Evolutionary conservation across 2,329 filamentous ascomycete genomes (phyloP).

Genomic region (Aureobasidium sp.): DNA sequence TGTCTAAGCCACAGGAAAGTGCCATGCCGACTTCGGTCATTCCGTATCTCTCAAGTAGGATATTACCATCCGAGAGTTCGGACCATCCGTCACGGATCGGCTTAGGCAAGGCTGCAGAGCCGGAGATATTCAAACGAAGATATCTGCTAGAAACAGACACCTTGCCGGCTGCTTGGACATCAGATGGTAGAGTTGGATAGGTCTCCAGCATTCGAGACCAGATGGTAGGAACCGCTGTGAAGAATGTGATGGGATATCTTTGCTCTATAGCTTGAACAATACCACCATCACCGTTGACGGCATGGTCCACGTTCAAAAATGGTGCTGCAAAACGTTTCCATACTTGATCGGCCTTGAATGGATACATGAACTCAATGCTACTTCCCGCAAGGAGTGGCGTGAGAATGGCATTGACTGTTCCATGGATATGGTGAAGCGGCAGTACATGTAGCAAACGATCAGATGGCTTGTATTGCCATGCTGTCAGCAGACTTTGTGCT

Average conservation of each 20-base stretch:
- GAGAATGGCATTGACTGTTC: too few species aligned
- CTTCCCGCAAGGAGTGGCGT: too few species aligned
- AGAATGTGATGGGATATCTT: slow-evolving; percentile 68
- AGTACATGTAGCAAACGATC: slow-evolving; percentile 54
- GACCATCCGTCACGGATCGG: slow-evolving; percentile 79
- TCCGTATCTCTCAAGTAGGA: slow-evolving; percentile 89
- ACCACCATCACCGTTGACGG: too few species aligned
- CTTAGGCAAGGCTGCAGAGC: slow-evolving; percentile 86
- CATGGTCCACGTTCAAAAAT: slow-evolving; percentile 49
- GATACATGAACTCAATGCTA: slow-evolving; percentile 52
- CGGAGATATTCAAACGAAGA: slow-evolving; percentile 85
- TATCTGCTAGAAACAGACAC: slow-evolving; percentile 64
- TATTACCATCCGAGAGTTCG: slow-evolving; percentile 51
- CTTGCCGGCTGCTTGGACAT: slow-evolving; percentile 58
- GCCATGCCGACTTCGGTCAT: slow-evolving; percentile 99
- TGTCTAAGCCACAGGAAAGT: slow-evolving; percentile 76
- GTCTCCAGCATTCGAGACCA: slow-evolving; percentile 77
- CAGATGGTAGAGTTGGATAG: slow-evolving; percentile 52
- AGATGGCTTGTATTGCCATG: slow-evolving; percentile 73
- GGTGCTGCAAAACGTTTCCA: slow-evolving; percentile 81
- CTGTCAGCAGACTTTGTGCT: slow-evolving; percentile 66
- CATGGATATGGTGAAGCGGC: too few species aligned
- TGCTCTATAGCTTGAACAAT: too few species aligned
- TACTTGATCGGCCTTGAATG: slow-evolving; percentile 78
- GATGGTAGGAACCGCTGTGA: slow-evolving; percentile 92